Conservation (phyloP, 768 basidiomycete species). For the Sporobolomyces roseus region DNA sequence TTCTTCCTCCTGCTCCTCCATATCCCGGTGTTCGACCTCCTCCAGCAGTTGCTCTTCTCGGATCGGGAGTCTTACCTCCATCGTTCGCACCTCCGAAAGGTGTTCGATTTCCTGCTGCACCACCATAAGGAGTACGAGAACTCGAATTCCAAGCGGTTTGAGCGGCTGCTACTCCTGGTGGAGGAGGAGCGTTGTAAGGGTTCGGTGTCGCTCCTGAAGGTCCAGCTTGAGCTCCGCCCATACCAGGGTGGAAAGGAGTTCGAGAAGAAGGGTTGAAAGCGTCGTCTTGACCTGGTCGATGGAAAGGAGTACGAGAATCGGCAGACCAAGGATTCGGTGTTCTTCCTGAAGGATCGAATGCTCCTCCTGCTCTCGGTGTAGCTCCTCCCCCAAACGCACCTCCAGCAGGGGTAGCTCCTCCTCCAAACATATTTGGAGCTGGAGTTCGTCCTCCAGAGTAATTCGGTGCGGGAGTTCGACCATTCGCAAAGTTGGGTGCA, state of each 20-base stretch:
- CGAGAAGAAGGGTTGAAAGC: constrained; percentile 39
- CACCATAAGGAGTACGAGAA: constrained; percentile 6
- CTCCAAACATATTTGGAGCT: constrained; percentile 18
- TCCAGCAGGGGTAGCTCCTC: constrained; percentile 22
- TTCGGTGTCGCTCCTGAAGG: constrained; percentile 7
- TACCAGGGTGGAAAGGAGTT: constrained; percentile 28
- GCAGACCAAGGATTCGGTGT: constrained; percentile 30
- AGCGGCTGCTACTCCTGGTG: constrained; percentile 1
- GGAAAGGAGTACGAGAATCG: constrained; percentile 27
- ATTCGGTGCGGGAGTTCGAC: constrained; percentile 39
- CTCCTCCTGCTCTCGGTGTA: background rate
- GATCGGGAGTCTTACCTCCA: constrained; percentile 32
- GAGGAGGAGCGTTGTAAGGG: constrained; percentile 4
- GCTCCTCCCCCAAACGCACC: constrained; percentile 1
- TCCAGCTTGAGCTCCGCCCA: no score
- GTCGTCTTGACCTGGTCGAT: constrained; percentile 13
- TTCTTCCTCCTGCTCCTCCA: constrained; percentile 4
- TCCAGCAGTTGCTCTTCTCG: constrained; percentile 8
- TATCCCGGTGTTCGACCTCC: constrained; percentile 17
- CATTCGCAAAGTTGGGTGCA: constrained; percentile 33
- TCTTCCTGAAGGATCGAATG: constrained; percentile 9
- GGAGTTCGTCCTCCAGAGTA: constrained; percentile 39
- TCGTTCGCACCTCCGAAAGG: constrained; percentile 18
- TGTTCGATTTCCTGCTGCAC: background rate
- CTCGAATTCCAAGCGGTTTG: background rate